Conservation (phyloP, 2,329 filamentous ascomycete genomes). For the Plenodomus biglobosus region DNA sequence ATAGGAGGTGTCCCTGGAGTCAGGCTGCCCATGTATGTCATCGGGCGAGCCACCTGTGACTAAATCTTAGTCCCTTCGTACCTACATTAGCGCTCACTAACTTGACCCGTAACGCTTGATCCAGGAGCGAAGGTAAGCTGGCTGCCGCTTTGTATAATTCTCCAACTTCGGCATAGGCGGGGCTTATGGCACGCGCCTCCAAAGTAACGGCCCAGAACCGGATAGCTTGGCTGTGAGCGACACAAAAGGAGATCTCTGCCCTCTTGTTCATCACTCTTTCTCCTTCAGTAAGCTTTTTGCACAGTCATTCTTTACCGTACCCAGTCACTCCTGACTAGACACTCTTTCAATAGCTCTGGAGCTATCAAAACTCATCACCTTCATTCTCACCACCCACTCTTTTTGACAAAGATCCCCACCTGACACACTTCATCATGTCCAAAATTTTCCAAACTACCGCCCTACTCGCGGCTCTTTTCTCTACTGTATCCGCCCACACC, state of each 20-base stretch:
- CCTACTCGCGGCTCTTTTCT: constrained; percentile 31
- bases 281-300: constrained; percentile 8
- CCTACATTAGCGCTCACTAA: constrained; percentile 23
- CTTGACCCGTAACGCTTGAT: constrained; percentile 11
- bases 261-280: constrained; percentile 3
- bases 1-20: background rate
- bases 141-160: constrained; percentile 8
- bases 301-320: constrained; percentile 26
- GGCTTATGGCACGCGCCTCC: constrained; percentile 9
- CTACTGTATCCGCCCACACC: constrained; percentile 30
- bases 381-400: constrained; percentile 6
- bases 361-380: constrained; percentile 21
- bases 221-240: constrained; percentile 2
- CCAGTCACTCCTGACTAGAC: constrained; percentile 28
- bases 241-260: constrained; percentile 21
- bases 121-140: constrained; percentile 11
- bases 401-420: constrained; percentile 3
- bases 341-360: constrained; percentile 37
- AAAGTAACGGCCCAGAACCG: constrained; percentile 6
- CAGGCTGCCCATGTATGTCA: background rate
- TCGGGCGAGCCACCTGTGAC: constrained; percentile 4
- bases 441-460: constrained; percentile 32
- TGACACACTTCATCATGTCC: constrained; percentile 20
- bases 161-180: constrained; percentile 10
- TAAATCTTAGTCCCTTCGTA: constrained; percentile 11